These are phyloP conservation scores for Pleurotus citrinopileatus DNA, from an alignment of 768 basidiomycete genomes.

Conservation along the genomic window DNA sequence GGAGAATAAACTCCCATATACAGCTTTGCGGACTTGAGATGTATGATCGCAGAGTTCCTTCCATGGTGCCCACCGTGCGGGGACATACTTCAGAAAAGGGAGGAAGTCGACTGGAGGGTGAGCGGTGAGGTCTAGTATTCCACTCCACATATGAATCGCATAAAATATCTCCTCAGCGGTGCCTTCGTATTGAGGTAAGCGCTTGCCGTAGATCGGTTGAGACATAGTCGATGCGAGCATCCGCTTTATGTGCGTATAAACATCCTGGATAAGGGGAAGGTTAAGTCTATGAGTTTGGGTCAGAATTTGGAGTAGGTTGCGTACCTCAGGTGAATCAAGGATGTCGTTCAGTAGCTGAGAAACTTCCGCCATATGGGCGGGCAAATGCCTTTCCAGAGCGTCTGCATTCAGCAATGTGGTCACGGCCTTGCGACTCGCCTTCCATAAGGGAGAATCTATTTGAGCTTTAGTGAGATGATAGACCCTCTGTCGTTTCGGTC, in stretches of 20 bases:
- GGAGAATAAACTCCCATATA: conserved; percentile 9
- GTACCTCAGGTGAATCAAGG: conserved; percentile 23
- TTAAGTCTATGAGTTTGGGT: background rate
- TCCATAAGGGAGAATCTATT: conserved; percentile 10
- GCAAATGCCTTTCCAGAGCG: conserved; percentile 17
- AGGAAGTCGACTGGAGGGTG: conserved; percentile 14
- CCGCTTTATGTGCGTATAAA: conserved; percentile 7
- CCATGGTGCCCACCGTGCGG: conserved; percentile 17
- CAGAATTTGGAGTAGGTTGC: conserved; percentile 11
- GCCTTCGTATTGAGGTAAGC: conserved; percentile 10
- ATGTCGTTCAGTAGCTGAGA: conserved; percentile 28
- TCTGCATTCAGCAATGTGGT: conserved; percentile 18
- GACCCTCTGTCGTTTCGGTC: no score
- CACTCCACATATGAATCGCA: background rate
- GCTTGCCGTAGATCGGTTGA: conserved; percentile 12
- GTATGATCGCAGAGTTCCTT: conserved; percentile 8
- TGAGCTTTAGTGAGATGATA: background rate
- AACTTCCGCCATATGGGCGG: conserved; percentile 24
- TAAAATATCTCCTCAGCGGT: conserved; percentile 5
- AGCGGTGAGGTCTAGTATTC: conserved; percentile 2
- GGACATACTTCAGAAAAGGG: conserved; percentile 16
- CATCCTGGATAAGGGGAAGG: background rate
- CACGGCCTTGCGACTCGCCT: conserved; percentile 14
- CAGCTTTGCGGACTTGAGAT: background rate
- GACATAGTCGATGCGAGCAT: conserved; percentile 10